Evolutionary conservation across 169 alveolate species (phyloP).

Genomic region (Blepharisma undulans): DNA sequence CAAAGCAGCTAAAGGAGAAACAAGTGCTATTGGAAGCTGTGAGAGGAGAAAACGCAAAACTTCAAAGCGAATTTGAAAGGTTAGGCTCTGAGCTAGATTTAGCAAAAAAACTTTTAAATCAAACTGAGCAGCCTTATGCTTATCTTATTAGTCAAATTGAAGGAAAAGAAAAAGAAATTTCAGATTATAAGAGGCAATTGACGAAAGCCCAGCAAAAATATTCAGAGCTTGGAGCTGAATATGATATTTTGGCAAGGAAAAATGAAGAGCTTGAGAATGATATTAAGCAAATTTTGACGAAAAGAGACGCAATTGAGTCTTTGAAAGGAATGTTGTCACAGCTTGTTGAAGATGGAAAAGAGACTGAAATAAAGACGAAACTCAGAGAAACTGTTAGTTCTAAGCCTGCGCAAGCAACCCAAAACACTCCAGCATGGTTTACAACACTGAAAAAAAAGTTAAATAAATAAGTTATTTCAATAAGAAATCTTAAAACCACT

Average conservation of each 20-base stretch:
- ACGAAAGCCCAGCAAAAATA: slow-evolving; percentile 46
- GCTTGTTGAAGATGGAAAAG: slow-evolving; percentile 16
- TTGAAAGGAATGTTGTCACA: background rate
- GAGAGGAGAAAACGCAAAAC: slow-evolving; percentile 43
- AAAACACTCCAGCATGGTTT: slow-evolving; percentile 34
- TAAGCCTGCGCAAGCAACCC: background rate
- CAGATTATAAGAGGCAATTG: slow-evolving; percentile 35
- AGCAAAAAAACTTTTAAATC: slow-evolving; percentile 60
- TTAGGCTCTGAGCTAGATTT: slow-evolving; percentile 50
- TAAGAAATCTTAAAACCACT: too few species aligned
- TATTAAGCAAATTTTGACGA: slow-evolving; percentile 15
- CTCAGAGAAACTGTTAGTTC: background rate
- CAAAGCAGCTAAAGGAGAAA: slow-evolving; percentile 69
- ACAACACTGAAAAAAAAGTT: slow-evolving; percentile 17
- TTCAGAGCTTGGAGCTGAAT: slow-evolving; percentile 53
- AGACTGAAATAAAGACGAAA: background rate
- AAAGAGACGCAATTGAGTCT: slow-evolving; percentile 32
- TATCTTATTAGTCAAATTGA: slow-evolving; percentile 48
- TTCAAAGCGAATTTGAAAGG: slow-evolving; percentile 50
- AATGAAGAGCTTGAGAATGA: slow-evolving; percentile 27
- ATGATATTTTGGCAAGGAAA: slow-evolving; percentile 41
- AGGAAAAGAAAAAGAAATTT: slow-evolving; percentile 59
- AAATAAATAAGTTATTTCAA: too few species aligned
- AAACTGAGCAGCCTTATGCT: slow-evolving; percentile 66
- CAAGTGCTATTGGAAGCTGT: slow-evolving; percentile 63